Evolutionary conservation across 306 rosid species (phyloP), one percentile per base, ranked within the genome.

Genomic region (Elaeagnus macrophylla): DNA sequence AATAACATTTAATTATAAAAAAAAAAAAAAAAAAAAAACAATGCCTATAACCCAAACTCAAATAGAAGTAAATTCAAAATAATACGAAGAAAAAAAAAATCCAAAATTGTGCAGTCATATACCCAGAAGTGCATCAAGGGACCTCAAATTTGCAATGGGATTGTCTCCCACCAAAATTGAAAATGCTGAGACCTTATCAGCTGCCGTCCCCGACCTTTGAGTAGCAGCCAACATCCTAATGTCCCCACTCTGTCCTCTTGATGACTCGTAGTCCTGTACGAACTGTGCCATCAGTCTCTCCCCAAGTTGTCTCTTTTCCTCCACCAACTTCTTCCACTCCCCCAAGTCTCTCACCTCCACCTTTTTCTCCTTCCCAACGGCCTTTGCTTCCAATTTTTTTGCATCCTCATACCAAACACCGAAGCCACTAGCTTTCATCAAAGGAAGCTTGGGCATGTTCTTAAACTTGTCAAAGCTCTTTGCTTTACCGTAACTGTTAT

Each of bases 171-270:
- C 75, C 81, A 87, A 45, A 1, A 91, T 95, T 4, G 96, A 69
- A 66, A 82, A 91, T 0, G 99, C 96, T 5, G 96, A 91, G 3
- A 91, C 91, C 75, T 91, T 91, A 51, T 91, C 96, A 20, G 81
- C 83, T 0, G 94, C 95, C 68, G 99, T 91, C 46, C 99, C 99
- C 0, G 96, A 91, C 78, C 95, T 84, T 74, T 86, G 96, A 1
- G 95, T 91, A 7, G 86, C 69, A 48, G 78, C 50, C 85, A 91
- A 60, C 89, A 91, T 85, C 77, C 74, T 86, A 37, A 91, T 87
- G 60, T 91, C 99, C 61, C 99, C 79, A 61, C 86, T 86, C 25
- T 75, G 68, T 9, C 99, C 96, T 37, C 95, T 87, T 0, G 95
- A 73, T 0, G 83, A 61, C 64, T 82, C 99, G 43, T 91, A 91